Base-by-base conservation (phyloP, 768 basidiomycete species). In the Trametes cinnabarina region DNA sequence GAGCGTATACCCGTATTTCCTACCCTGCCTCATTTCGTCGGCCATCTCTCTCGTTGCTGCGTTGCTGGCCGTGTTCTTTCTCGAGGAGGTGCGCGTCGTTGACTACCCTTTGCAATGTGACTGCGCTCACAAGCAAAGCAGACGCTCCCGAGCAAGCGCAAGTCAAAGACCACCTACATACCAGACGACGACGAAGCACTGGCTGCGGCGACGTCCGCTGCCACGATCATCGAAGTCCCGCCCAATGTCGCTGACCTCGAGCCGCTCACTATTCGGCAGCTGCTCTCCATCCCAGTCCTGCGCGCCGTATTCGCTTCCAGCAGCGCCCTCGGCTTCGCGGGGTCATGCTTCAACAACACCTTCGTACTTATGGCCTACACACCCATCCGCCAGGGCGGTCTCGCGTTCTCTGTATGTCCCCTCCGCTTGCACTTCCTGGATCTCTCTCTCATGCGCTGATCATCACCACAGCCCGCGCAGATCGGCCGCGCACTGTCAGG, bases 361-460 rank as follows among this genome's bases (percentile, higher is more conserved):
- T 87, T 88, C 62, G 82, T 86, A 10, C 75, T 88, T 47, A 84
- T 84, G 63, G 84, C 83, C 52, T 89, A 84, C 65, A 82, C 86
- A 12, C 78, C 82, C n/a, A 68, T 87, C 30, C 62, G 74, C 41
- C 64, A 73, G 3, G 86, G 87, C 41, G 86, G 87, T 0, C 72
- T 88, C 1, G 76, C 76, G 4, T 81, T 86, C 61, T 78, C 81
- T n/a, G 85, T 86, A 64, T 66, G 84, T 66, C 42, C 7, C 40
- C 15, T 4, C 32, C 57, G 44, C 20, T 23, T 8, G 23, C 4
- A n/a, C 4, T 15, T 32, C 8, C 14, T 43, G 39, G 34, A 19
- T 22, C 12, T 25, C 17, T 39, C 28, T 22, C 8, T 35, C 22
- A 44, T 22, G 32, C 55, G 37, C 53, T 12, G 8, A 35, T 28